Evolutionary conservation across 139 green algal genomes (phyloP), one percentile per base, ranked within the genome.

Genomic region (Chlorella vulgaris): DNA sequence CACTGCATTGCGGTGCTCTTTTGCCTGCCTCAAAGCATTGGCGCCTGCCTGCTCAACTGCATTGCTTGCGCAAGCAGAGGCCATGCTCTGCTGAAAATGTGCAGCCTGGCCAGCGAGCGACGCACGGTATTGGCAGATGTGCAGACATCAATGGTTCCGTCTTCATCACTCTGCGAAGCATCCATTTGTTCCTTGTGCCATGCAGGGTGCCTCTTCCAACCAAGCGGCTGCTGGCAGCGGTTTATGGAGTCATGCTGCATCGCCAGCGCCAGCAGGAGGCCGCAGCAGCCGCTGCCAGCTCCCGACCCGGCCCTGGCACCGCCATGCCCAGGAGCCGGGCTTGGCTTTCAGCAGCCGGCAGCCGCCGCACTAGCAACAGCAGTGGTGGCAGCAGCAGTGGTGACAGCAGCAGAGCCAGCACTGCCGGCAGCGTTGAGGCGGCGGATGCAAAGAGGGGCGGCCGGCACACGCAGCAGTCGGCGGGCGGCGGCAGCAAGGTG

Each of bases 161-260:
- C n/a, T n/a, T n/a, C n/a, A n/a, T n/a, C n/a, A n/a, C n/a, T n/a
- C n/a, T n/a, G n/a, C n/a, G n/a, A n/a, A n/a, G n/a, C n/a, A n/a
- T n/a, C n/a, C n/a, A n/a, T n/a, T n/a, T n/a, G n/a, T n/a, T n/a
- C n/a, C n/a, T n/a, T n/a, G n/a, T n/a, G n/a, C n/a, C 63, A 42
- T 18, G 50, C 73, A 79, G 73, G 73, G 73, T 79, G 35, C 73
- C 73, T 3, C 51, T 68, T 35, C 73, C 73, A 7, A 79, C 73
- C 10, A 79, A 69, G 35, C 73, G 73, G 35, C 50, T 79, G 51
- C 73, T 79, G 73, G 73, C 73, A 0, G 73, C 73, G 3, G 73
- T 79, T 3, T 79, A 79, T 35, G 73, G 73, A 0, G 73, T 79
- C 24, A 79, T 79, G 73, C 38, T 79, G 73, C 73, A 79, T 35